Conservation (phyloP, 2,329 filamentous ascomycete genomes). For the Aspergillus phoenicis region DNA sequence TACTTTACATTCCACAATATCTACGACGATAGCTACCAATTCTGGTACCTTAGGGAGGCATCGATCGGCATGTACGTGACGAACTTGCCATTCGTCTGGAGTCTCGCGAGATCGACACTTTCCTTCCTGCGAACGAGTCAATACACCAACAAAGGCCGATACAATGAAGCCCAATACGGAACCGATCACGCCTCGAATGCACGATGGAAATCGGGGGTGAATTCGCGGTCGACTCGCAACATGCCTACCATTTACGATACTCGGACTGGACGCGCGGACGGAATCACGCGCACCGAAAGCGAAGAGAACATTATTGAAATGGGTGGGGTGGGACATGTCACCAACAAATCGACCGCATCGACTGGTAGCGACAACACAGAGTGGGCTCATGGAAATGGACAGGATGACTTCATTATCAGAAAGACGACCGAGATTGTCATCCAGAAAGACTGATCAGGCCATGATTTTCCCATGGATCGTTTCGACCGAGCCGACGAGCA, state of each 20-base stretch:
- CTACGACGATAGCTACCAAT: slow-evolving; percentile 8
- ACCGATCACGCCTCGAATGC: not conserved
- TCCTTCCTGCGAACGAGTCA: slow-evolving; percentile 5
- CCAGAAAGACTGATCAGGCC: not conserved
- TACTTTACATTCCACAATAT: slow-evolving; percentile 5
- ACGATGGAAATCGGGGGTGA: not conserved
- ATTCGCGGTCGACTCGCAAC: not conserved
- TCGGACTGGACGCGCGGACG: not conserved
- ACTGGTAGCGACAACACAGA: not conserved
- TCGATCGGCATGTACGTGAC: slow-evolving; percentile 11
- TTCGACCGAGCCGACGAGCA: not conserved
- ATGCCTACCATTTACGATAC: not conserved
- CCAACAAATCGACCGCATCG: not conserved
- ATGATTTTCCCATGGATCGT: not conserved
- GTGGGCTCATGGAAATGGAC: not conserved
- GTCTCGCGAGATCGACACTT: slow-evolving; percentile 2
- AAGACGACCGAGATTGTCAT: slow-evolving; percentile 6
- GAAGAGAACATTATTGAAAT: slow-evolving; percentile 9
- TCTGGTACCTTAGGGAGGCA: slow-evolving; percentile 7
- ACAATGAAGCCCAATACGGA: slow-evolving; percentile 1
- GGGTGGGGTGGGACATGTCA: slow-evolving; percentile 1
- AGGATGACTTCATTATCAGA: not conserved
- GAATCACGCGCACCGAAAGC: not conserved
- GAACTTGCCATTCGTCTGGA: slow-evolving; percentile 7
- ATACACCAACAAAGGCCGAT: not conserved